Base-by-base conservation (phyloP, 139 green algal genomes). In the Edaphochlamys debaryana region DNA sequence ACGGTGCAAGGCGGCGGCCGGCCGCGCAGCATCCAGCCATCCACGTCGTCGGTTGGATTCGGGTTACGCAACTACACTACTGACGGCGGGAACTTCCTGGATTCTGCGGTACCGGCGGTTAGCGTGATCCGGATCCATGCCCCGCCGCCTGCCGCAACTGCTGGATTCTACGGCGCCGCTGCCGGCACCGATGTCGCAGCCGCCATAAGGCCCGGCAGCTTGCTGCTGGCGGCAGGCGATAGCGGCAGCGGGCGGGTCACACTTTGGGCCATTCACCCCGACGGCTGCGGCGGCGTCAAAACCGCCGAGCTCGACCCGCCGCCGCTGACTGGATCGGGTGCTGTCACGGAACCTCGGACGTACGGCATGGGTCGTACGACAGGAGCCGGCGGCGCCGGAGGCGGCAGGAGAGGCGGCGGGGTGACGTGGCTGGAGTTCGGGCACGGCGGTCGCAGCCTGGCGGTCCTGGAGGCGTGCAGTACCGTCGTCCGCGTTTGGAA, bases 221-320 rank as follows among this genome's bases (percentile, higher is more conserved):
- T 56, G n/a, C 42, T 82, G 62, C 0, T 82, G 27, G 76, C 76
- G 11, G 62, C 63, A 4, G 76, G 63, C 32, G 76, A 52, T 32
- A 52, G 42, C 3, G 42, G 32, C 22, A n/a, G 41, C 63, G 62
- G 62, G 7, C 32, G 45, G 7, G 76, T 82, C 62, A 63, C 50
- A 63, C 42, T 82, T 62, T 82, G 76, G 76, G 76, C 76, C 23
- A 42, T 82, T 62, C n/a, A 41, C n/a, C 76, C 76, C 17, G 76
- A 82, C 42, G 76, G 76, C 32, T 20, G 42, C 37, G 19, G 32
- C 23, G 76, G 62, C 22, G 66, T 38, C 23, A 41, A 63, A 0
- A 73, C 63, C 5, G 76, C 20, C 8, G 62, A 66, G 76, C 27
- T 82, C 42, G 32, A 66, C 62, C 63, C 76, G 41, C 62, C 76